Percentiles rank a stretch among this genome's conserved stretches.
Conservation (phyloP, 352 stramenopile genomes). For the Pythium phragmiticola region DNA sequence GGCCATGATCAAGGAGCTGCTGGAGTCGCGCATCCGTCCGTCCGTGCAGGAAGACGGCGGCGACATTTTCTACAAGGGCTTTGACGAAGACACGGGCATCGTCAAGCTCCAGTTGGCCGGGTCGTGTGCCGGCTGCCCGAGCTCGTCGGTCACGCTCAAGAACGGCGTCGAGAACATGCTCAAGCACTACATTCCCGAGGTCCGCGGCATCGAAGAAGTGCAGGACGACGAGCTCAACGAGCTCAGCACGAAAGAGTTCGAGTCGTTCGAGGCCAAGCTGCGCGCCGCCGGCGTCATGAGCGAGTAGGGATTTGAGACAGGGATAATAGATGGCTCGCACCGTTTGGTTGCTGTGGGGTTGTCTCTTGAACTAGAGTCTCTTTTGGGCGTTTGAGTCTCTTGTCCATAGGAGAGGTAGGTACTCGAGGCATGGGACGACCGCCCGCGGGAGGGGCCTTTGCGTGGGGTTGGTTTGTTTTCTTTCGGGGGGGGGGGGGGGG, state of each 20-base stretch:
- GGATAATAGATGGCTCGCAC: constrained; percentile 1
- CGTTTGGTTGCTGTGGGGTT: neutral
- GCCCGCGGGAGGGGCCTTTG: too few relatives aligned
- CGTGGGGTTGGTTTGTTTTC: neutral
- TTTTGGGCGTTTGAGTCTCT: too few relatives aligned
- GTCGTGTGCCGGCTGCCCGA: constrained; percentile 97
- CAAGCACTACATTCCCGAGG: constrained; percentile 99
- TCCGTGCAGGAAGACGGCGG: constrained; percentile 99
- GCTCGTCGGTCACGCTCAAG: constrained; percentile 97
- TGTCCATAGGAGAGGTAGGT: too few relatives aligned
- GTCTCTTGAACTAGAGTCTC: too few relatives aligned
- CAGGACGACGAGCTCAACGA: constrained; percentile 76
- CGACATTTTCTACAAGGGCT: constrained; percentile 98
- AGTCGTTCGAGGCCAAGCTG: constrained; percentile 79
- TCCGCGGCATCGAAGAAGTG: constrained; percentile 85
- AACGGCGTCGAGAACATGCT: constrained; percentile 99
- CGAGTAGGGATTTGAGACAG: constrained; percentile 37
- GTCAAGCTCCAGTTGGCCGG: constrained; percentile 91
- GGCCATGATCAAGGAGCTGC: constrained; percentile 99
- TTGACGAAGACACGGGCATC: constrained; percentile 94
- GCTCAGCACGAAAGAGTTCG: constrained; percentile 81
- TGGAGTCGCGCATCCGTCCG: constrained; percentile 97
- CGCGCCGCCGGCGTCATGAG: constrained; percentile 78
- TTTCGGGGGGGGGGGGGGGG: too few relatives aligned
- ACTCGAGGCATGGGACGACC: too few relatives aligned